Evolutionary conservation across 2,329 filamentous ascomycete species (phyloP).

Genomic region (Apiospora rasikravindrae): DNA sequence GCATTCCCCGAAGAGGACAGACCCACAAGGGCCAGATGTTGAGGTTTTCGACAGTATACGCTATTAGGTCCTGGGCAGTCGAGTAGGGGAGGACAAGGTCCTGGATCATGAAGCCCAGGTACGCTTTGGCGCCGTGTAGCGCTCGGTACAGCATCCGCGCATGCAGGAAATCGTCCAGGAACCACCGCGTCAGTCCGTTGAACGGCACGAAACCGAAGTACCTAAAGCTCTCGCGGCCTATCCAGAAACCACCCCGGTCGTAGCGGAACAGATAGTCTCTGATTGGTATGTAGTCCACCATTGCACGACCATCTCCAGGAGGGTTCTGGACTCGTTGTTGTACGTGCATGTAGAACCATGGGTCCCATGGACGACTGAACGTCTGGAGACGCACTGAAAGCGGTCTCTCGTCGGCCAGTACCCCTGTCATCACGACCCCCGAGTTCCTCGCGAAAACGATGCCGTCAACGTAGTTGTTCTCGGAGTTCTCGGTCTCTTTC

Average conservation of each 20-base stretch:
- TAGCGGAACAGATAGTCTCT: conserved; percentile 79
- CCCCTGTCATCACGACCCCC: conserved; percentile 71
- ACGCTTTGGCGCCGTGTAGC: conserved; percentile 69
- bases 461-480: conserved; percentile 76
- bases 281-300: conserved; percentile 66
- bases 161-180: conserved; percentile 74
- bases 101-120: conserved; percentile 70
- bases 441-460: conserved; percentile 67
- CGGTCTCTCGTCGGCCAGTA: conserved; percentile 60
- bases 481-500: conserved; percentile 47
- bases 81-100: conserved; percentile 65
- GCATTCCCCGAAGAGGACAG: conserved; percentile 57
- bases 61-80: conserved; percentile 55
- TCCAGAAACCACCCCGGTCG: conserved; percentile 78
- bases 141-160: conserved; percentile 77
- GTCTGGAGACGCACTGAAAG: conserved; percentile 33
- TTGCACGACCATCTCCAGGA: conserved; percentile 26
- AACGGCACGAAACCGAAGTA: conserved; percentile 72
- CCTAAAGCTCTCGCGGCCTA: conserved; percentile 66
- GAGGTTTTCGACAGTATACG: conserved; percentile 57
- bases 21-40: conserved; percentile 66
- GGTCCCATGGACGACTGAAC: conserved; percentile 63
- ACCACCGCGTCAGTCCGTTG: conserved; percentile 67
- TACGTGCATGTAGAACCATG: conserved; percentile 80
- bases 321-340: conserved; percentile 48